A percentile compares a stretch with the other conserved stretches of the same genome.
Conservation (phyloP, 768 basidiomycete species). For the Mycena pura region DNA sequence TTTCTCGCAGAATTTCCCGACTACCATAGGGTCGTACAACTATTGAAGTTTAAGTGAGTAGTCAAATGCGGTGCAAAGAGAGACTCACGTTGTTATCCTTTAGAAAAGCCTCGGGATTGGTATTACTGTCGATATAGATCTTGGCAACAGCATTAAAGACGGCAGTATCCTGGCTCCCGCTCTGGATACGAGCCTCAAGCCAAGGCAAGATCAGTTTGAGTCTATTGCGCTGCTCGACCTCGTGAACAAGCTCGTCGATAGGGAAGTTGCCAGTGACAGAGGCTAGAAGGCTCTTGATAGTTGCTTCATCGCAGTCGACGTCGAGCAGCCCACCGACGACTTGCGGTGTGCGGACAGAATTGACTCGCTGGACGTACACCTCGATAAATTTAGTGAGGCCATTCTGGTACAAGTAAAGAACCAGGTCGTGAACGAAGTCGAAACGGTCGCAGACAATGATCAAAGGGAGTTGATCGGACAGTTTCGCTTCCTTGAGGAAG, state of each 20-base stretch:
- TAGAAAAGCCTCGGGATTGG: constrained; percentile 96
- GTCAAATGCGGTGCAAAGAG: background rate
- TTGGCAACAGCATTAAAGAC: constrained; percentile 98
- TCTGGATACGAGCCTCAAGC: constrained; percentile 92
- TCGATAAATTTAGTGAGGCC: constrained; percentile 97
- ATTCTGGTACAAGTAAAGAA: constrained; percentile 98
- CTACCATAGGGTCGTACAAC: constrained; percentile 95
- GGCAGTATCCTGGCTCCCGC: constrained; percentile 92
- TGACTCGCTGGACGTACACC: constrained; percentile 99
- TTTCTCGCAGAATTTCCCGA: constrained; percentile 99
- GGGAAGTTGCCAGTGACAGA: constrained; percentile 98
- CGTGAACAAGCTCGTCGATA: constrained; percentile 95
- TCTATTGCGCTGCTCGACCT: constrained; percentile 95
- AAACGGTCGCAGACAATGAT: constrained; percentile 99
- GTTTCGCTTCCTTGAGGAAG: constrained; percentile 98
- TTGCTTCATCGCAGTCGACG: constrained; percentile 96
- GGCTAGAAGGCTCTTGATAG: constrained; percentile 92
- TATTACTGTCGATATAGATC: constrained; percentile 98
- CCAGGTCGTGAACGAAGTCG: constrained; percentile 99
- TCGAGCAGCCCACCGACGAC: constrained; percentile 96
- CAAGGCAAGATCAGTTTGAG: constrained; percentile 97
- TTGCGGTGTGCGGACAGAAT: constrained; percentile 95
- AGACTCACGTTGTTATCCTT: constrained; percentile 94
- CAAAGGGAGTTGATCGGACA: constrained; percentile 94
- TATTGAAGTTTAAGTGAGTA: constrained; percentile 37